Percentiles rank a stretch among this genome's conserved stretches.
Conservation (phyloP, 768 basidiomycete genomes). For the Mycena sanguinolenta region DNA sequence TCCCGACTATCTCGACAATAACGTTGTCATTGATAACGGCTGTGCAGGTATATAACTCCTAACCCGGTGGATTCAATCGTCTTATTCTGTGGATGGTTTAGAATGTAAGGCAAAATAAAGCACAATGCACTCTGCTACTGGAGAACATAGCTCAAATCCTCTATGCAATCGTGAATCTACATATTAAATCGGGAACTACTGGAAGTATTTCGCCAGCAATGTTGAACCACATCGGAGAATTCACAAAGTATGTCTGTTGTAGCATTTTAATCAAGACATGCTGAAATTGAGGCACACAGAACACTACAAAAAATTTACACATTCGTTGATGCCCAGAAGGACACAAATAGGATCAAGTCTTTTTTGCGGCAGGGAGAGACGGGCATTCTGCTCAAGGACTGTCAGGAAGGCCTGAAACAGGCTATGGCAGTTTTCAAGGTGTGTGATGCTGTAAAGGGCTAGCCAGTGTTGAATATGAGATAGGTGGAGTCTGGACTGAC, state of each 20-base stretch:
- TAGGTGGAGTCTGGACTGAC: not conserved
- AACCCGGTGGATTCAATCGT: not conserved
- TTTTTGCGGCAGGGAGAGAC: slow-evolving; percentile 2
- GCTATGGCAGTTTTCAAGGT: not conserved
- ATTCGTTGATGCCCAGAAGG: not conserved
- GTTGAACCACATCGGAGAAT: not conserved
- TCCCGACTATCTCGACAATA: not conserved
- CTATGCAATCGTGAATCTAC: not conserved
- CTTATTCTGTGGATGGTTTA: not conserved
- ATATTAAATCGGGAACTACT: not conserved
- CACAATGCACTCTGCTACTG: not conserved
- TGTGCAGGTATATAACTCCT: not conserved
- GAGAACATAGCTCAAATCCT: not conserved
- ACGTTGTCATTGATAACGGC: not conserved
- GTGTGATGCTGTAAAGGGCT: no score
- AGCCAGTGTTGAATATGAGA: not conserved
- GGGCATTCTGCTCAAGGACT: not conserved
- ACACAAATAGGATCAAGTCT: not conserved
- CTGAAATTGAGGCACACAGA: not conserved
- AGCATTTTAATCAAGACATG: not conserved
- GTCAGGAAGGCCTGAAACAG: not conserved
- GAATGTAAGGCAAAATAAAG: not conserved
- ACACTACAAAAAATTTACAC: not conserved
- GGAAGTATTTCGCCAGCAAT: not conserved
- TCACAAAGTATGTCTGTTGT: not conserved